Evolutionary conservation across 768 basidiomycete genomes (phyloP), one percentile per base, ranked within the genome.

Genomic region (Amanita pseudoporphyria): DNA sequence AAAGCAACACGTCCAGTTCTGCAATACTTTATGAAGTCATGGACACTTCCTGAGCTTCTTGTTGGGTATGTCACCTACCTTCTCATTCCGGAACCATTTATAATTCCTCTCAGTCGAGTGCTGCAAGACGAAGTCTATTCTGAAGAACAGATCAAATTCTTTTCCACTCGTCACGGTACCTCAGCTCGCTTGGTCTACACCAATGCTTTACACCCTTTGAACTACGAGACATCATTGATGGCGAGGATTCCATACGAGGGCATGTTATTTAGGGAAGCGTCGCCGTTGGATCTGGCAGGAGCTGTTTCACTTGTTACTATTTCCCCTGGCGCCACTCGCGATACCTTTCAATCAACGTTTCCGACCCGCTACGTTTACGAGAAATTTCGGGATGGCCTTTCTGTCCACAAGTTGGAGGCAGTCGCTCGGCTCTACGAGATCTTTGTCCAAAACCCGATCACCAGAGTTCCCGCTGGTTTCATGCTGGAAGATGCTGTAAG

Each of bases 401-500:
- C 49, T 52, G 26, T 14, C 37, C 30, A 33, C 45, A 53, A 42
- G 39, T 49, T 53, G 53, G 37, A 53, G 31, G 53, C 47, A 28
- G 48, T 45, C 13, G 36, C 48, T 41, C 30, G 26, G 36, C 54
- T 53, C 52, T 56, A 56, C 21, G 33, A 53, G 13, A 47, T 54
- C 10, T 56, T 54, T 38, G 33, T 51, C 45, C 48, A 35, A 37
- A 51, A 33, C 45, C 46, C 45, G 14, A 40, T 36, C 41, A 46
- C 55, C 21, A 56, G 24, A 42, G 42, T 1, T 35, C 31, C 43
- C 47, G 55, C 49, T 54, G 53, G 55, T 32, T 51, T 44, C 45
- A 47, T 56, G 40, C 51, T 56, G 53, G 52, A 53, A 45, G 52
- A 56, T 49, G 52, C 47, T 51, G 44, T 54, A 48, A 47, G 52